A percentile compares a stretch with the other conserved stretches of the same genome.
These are phyloP conservation scores for Colletotrichum paranaense DNA, from an alignment of 2,329 filamentous ascomycete genomes.

Conservation along the genomic window DNA sequence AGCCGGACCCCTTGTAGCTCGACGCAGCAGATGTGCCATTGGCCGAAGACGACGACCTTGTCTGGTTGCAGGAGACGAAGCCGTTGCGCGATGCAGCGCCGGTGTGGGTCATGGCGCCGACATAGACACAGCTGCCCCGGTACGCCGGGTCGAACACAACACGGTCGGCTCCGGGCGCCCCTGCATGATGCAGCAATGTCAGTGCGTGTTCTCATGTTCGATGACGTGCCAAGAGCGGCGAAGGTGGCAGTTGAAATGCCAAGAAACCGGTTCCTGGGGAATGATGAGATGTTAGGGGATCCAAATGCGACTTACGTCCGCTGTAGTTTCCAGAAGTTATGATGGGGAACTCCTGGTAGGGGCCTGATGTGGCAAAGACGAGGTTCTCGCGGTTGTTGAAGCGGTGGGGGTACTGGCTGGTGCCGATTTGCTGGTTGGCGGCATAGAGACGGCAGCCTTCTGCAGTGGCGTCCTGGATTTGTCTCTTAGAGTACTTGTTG, in stretches of 20 bases:
- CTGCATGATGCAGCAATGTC: constrained; percentile 43
- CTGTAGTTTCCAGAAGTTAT: constrained; percentile 45
- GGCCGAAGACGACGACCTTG: neutral
- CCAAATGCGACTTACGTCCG: constrained; percentile 44
- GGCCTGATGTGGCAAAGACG: constrained; percentile 44
- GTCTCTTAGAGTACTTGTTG: constrained; percentile 23
- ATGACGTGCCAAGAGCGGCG: constrained; percentile 1
- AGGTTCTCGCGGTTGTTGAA: constrained; percentile 54
- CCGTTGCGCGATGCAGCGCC: constrained; percentile 72
- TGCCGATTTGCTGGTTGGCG: constrained; percentile 22
- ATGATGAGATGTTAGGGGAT: neutral
- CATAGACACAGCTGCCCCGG: constrained; percentile 58
- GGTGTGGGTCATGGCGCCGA: constrained; percentile 76
- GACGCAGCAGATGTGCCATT: neutral
- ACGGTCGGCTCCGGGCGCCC: constrained; percentile 74
- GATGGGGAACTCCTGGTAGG: constrained; percentile 55
- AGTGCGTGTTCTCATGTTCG: neutral
- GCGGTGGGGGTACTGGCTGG: constrained; percentile 48
- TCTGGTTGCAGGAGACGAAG: constrained; percentile 70
- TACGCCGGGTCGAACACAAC: constrained; percentile 67
- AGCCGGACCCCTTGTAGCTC: neutral
- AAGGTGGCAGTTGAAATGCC: neutral
- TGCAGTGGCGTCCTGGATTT: constrained; percentile 31
- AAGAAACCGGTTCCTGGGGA: neutral
- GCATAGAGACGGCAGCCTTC: constrained; percentile 35